Evolutionary conservation across 768 basidiomycete genomes (phyloP).

Genomic region (Suillus decipiens): DNA sequence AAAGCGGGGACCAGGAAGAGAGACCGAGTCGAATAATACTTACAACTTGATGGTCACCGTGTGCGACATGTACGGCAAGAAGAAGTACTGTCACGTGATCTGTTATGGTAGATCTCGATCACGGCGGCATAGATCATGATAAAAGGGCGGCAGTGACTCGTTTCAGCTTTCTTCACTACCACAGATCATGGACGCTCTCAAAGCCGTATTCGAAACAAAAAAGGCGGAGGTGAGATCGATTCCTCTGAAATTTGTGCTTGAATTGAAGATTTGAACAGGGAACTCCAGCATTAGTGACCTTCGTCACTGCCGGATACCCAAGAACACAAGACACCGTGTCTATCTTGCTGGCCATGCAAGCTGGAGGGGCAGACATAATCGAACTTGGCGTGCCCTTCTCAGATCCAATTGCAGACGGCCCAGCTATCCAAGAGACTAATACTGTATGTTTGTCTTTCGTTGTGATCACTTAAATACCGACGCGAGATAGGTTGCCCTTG

Average conservation of each 20-base stretch:
- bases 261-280: conserved; percentile 40
- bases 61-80: too few species aligned
- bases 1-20: too few species aligned
- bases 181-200: conserved; percentile 30
- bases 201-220: conserved; percentile 28
- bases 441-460: conserved; percentile 51
- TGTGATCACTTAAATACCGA: neutral
- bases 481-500: conserved; percentile 68
- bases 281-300: conserved; percentile 69
- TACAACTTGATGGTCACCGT: too few species aligned
- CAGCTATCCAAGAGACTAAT: conserved; percentile 88
- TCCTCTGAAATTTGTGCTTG: neutral
- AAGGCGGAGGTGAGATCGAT: conserved; percentile 18
- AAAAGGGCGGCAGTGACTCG: neutral
- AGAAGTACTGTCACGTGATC: neutral
- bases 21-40: too few species aligned
- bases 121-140: neutral
- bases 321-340: conserved; percentile 75
- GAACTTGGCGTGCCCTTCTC: conserved; percentile 95
- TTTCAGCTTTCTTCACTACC: neutral
- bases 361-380: conserved; percentile 89
- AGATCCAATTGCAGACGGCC: conserved; percentile 93
- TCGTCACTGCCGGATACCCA: conserved; percentile 93
- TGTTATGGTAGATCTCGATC: neutral
- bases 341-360: conserved; percentile 85